Evolutionary conservation across 2,329 filamentous ascomycete genomes (phyloP).

Genomic region (Huntiella abstrusa): DNA sequence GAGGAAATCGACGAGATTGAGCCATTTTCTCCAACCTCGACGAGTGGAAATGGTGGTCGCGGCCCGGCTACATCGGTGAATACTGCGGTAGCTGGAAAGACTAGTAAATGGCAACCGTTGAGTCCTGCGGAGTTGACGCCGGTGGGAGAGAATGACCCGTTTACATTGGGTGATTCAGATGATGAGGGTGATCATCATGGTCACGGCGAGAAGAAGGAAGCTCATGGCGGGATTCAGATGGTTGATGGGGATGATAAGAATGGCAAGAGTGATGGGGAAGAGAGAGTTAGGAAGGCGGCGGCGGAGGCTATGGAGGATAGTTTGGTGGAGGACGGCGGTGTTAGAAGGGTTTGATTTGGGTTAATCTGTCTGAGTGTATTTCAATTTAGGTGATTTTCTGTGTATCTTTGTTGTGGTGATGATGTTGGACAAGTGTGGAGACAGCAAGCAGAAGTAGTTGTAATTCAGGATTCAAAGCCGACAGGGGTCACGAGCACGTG

Average conservation of each 20-base stretch:
- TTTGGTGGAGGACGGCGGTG: conserved; percentile 23
- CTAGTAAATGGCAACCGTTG: conserved; percentile 94
- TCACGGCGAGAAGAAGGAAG: conserved; percentile 15
- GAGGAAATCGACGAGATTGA: conserved; percentile 60
- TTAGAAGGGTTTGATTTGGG: background rate
- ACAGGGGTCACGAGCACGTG: too few species aligned
- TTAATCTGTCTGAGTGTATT: background rate
- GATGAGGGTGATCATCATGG: conserved; percentile 54
- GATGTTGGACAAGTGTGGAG: too few species aligned
- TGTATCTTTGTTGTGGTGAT: background rate
- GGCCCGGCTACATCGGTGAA: conserved; percentile 11
- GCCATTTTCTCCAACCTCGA: conserved; percentile 13
- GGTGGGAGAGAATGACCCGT: conserved; percentile 65
- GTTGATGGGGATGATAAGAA: conserved; percentile 35
- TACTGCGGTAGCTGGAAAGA: conserved; percentile 35
- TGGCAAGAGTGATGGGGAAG: conserved; percentile 33
- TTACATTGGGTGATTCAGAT: conserved; percentile 88
- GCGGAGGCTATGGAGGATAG: conserved; percentile 41
- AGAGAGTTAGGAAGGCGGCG: conserved; percentile 46
- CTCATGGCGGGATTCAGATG: background rate
- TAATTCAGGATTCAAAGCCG: too few species aligned
- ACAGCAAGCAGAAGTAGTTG: too few species aligned
- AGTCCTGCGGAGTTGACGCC: conserved; percentile 45
- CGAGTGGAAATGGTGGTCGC: background rate
- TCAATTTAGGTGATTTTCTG: background rate